Base-by-base conservation (phyloP, 1,284 basidiomycete species). In the Leccinum ponderosum region DNA sequence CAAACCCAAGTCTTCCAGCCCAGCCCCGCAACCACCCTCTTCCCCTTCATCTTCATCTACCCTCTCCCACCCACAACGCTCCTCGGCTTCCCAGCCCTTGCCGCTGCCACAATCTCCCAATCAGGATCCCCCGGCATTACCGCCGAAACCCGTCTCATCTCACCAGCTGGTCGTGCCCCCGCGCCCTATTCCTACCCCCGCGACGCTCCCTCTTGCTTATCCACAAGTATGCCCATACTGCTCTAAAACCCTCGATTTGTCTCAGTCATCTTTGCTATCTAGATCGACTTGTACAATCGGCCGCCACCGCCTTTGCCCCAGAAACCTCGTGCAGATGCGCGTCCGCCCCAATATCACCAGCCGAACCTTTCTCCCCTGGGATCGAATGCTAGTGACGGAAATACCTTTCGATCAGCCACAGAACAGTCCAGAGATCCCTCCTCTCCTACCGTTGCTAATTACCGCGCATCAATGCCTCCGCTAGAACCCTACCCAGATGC, bases 1-100 rank as follows among this genome's bases (percentile, higher is more conserved):
- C 44, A 95, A 91, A 76, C 91, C 94, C 15, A 81, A 78, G 70
- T 39, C 69, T 20, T 50, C 66, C 54, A 60, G 67, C 61, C 62
- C 64, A 58, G 58, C 61, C 64, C 61, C 62, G 29, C 72, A 73
- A 39, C 55, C 59, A 25, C 56, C 58, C 62, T 53, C 76, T 69
- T 54, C 73, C 59, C 53, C 48, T 51, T 51, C 48, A 65, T 52
- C 25, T 51, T 51, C 48, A 65, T 52, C 55, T 33, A 44, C 42
- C 50, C 62, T 27, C 51, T 48, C 67, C 67, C 55, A 71, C 57
- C 56, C 62, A 52, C 68, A 47, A 6, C 54, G 65, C 59, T 39
- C 59, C 48, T 56, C 63, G 33, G 25, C 53, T 52, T 50, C 68
- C 64, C 58, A 59, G 39, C 62, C 71, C 61, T 59, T 59, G 56